phyloP scores from a whole-genome alignment of 495 filamentous ascomycete genomes.

The Talaromyces adpressus region DNA sequence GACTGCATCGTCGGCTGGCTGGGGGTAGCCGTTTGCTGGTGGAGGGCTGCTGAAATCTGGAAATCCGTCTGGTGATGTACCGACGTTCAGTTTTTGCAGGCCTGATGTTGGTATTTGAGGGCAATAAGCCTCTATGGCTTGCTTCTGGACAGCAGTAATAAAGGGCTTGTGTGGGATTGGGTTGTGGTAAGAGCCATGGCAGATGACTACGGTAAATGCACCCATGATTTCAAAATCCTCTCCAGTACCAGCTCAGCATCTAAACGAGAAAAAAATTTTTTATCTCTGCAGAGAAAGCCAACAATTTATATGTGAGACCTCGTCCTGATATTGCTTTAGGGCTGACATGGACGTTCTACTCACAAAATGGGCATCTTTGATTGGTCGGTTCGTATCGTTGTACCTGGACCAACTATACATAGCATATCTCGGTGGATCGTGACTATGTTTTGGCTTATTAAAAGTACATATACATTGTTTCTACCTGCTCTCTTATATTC shows the following conservation, averaged over 20 bases:
- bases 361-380: not conserved
- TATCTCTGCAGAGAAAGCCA: not conserved
- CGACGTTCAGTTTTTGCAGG: not conserved
- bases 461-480: no score
- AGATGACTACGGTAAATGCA: conserved; percentile 12
- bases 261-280: not conserved
- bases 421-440: not conserved
- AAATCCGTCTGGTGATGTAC: not conserved
- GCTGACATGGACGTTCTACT: not conserved
- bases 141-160: conserved; percentile 1
- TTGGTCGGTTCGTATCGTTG: not conserved
- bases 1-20: not conserved
- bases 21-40: not conserved
- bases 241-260: not conserved
- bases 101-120: not conserved
- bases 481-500: no score
- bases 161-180: conserved; percentile 20
- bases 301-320: not conserved
- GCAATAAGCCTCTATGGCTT: conserved; percentile 1
- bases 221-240: not conserved
- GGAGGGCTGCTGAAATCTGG: not conserved
- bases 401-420: not conserved
- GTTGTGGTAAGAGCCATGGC: conserved; percentile 23
- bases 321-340: not conserved
- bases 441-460: no score